Conservation (phyloP, 192 early-diverging fungal genomes). For the Endogone sp. region DNA sequence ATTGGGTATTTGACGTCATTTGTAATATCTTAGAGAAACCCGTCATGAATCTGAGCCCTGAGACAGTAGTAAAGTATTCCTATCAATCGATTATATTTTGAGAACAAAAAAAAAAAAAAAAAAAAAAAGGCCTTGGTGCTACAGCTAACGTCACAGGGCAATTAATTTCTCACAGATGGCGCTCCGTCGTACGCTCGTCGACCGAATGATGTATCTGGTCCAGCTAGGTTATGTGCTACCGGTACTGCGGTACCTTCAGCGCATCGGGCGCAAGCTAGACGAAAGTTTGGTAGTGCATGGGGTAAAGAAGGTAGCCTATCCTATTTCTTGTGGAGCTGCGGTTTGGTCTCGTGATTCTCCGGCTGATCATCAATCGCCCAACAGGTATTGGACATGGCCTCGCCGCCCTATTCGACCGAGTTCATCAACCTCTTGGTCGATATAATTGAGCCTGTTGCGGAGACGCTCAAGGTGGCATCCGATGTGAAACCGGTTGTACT, state of each 20-base stretch:
- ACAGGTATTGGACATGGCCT: slow-evolving; percentile 35
- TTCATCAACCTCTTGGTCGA: slow-evolving; percentile 40
- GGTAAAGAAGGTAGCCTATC: slow-evolving; percentile 42
- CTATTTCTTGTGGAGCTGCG: too few species aligned
- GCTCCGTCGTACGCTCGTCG: slow-evolving; percentile 61
- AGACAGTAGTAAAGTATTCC: slow-evolving; percentile 44
- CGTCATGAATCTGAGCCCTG: slow-evolving; percentile 51
- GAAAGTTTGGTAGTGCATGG: slow-evolving; percentile 68
- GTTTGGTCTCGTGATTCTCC: too few species aligned
- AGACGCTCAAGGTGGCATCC: slow-evolving; percentile 30
- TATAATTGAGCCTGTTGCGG: slow-evolving; percentile 35
- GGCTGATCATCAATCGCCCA: neutral
- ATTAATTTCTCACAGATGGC: slow-evolving; percentile 52
- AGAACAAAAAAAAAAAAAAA: slow-evolving; percentile 9
- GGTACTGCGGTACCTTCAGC: slow-evolving; percentile 55
- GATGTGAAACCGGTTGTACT: slow-evolving; percentile 25
- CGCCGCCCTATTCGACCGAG: slow-evolving; percentile 35
- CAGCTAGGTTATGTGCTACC: slow-evolving; percentile 61
- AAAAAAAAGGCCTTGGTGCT: slow-evolving; percentile 11
- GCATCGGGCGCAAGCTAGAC: slow-evolving; percentile 49
- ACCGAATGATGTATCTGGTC: slow-evolving; percentile 64
- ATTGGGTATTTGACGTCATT: slow-evolving; percentile 59
- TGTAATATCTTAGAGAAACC: slow-evolving; percentile 54
- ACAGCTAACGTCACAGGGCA: neutral
- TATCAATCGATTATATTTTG: neutral